phyloP scores from a whole-genome alignment of 2,329 filamentous ascomycete genomes.

The Xylaria sp. region DNA sequence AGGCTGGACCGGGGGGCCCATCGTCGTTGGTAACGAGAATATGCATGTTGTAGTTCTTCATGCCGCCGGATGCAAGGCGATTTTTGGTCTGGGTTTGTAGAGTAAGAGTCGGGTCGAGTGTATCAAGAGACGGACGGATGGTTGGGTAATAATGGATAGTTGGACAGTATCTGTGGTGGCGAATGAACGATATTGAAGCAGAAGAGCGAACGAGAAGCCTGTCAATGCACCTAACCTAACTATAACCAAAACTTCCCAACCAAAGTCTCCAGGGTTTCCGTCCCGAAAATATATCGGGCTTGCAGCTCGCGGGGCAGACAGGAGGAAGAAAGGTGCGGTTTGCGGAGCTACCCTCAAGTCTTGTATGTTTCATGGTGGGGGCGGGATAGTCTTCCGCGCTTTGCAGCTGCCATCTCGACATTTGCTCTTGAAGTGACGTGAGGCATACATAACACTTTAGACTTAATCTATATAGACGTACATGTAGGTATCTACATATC shows the following conservation, averaged over 20 bases:
- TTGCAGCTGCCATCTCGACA: constrained; percentile 28
- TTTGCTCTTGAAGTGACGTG: constrained; percentile 34
- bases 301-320: constrained; percentile 16
- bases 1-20: constrained; percentile 80
- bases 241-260: neutral
- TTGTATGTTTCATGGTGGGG: constrained; percentile 35
- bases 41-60: constrained; percentile 60
- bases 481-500: no score
- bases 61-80: constrained; percentile 5
- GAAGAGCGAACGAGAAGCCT: neutral
- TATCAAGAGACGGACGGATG: neutral
- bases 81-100: constrained; percentile 3
- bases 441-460: neutral
- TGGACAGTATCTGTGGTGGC: neutral
- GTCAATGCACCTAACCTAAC: neutral
- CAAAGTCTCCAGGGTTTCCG: constrained; percentile 5
- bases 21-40: constrained; percentile 82
- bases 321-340: constrained; percentile 21
- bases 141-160: neutral
- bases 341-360: constrained; percentile 30
- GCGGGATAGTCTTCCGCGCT: constrained; percentile 32
- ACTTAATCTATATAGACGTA: no score
- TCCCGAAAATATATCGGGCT: constrained; percentile 22
- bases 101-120: constrained; percentile 2
- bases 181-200: neutral